phyloP scores from a whole-genome alignment of 139 green algal genomes.

The Chlorella sp. region DNA sequence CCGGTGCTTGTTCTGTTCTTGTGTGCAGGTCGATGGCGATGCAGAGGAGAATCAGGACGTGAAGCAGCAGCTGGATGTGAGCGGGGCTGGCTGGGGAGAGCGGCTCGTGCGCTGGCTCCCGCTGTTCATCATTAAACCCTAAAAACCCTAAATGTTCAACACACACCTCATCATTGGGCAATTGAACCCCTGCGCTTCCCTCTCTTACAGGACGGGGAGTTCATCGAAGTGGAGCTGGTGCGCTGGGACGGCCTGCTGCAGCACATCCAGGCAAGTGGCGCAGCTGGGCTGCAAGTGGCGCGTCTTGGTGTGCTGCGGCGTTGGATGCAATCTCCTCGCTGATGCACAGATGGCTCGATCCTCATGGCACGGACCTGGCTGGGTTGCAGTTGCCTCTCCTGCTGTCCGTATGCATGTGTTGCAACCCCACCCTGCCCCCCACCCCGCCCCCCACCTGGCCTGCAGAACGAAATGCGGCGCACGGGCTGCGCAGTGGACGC shows the following conservation, averaged over 20 bases:
- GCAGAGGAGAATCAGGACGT: slow-evolving; percentile 57
- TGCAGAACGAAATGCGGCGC: slow-evolving; percentile 43
- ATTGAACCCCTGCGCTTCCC: no score
- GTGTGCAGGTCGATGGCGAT: slow-evolving; percentile 54
- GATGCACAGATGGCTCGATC: no score
- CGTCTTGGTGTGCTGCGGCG: no score
- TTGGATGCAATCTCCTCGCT: neutral
- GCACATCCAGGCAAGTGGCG: slow-evolving; percentile 23
- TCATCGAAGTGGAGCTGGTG: slow-evolving; percentile 58
- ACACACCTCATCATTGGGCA: no score
- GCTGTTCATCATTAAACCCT: no score
- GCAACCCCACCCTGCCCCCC: neutral
- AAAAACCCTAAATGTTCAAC: no score
- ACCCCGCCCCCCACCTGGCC: neutral
- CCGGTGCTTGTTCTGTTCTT: no score
- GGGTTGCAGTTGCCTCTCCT: no score
- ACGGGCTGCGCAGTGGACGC: slow-evolving; percentile 60
- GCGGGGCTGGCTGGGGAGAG: neutral
- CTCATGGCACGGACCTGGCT: no score
- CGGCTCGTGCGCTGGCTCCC: no score
- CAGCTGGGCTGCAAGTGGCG: no score
- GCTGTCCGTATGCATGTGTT: neutral
- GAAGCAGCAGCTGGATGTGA: slow-evolving; percentile 57
- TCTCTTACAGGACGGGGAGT: slow-evolving; percentile 59
- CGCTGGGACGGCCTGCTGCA: slow-evolving; percentile 48